phyloP scores from a whole-genome alignment of 257 asterid species.

The Ophiorrhiza pumila region DNA sequence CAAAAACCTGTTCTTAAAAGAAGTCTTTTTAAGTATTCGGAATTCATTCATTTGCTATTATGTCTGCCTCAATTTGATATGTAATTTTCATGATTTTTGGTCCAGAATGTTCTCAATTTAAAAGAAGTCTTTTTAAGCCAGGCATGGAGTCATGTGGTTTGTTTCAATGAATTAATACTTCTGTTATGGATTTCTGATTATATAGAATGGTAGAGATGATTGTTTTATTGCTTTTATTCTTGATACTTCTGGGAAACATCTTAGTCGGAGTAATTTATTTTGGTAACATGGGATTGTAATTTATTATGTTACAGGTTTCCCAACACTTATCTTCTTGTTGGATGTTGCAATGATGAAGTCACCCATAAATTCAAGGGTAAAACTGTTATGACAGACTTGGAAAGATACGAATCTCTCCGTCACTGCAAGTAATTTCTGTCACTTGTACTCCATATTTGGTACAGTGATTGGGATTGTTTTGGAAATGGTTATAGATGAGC shows the following conservation, averaged over 20 bases:
- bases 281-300: background rate
- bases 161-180: background rate
- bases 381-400: slow-evolving; percentile 81
- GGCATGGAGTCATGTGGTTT: background rate
- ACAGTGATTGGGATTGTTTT: background rate
- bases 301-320: slow-evolving; percentile 54
- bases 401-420: slow-evolving; percentile 93
- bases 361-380: slow-evolving; percentile 93
- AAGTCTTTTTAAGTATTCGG: background rate
- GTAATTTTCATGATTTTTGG: background rate
- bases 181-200: background rate
- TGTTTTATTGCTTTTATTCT: background rate
- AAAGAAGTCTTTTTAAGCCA: too few relatives aligned
- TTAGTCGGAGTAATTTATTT: background rate
- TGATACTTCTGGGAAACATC: background rate
- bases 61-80: background rate
- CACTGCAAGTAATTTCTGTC: slow-evolving; percentile 56
- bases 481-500: background rate
- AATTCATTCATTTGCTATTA: background rate
- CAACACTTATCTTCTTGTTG: slow-evolving; percentile 75
- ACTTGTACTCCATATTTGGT: background rate
- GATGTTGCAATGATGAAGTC: slow-evolving; percentile 84
- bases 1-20: background rate
- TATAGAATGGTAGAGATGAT: background rate
- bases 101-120: background rate